phyloP scores from a whole-genome alignment of 2,329 filamentous ascomycete species.

The Seiridium unicorne region DNA sequence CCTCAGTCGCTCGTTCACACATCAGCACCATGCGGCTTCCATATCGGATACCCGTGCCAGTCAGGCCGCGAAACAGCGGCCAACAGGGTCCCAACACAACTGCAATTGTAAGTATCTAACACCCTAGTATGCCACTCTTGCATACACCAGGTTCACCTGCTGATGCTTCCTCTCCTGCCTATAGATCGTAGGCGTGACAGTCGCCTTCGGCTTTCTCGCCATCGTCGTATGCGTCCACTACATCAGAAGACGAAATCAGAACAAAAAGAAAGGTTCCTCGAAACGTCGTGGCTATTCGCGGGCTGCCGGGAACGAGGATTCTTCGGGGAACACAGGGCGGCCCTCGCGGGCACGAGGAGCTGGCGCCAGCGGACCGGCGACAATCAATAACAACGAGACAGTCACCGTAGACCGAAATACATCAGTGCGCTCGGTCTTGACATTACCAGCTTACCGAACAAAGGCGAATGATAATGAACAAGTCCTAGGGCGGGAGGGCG shows the following conservation, averaged over 20 bases:
- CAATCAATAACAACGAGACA: conserved; percentile 16
- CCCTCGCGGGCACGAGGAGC: background rate
- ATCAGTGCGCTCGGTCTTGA: conserved; percentile 91
- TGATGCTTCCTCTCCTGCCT: conserved; percentile 11
- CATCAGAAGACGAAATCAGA: background rate
- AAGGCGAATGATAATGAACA: conserved; percentile 74
- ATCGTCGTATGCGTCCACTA: background rate
- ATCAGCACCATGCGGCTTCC: conserved; percentile 2
- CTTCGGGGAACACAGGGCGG: background rate
- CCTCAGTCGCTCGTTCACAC: background rate
- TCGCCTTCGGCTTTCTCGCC: too few species aligned
- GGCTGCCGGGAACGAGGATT: conserved; percentile 14
- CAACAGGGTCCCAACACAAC: background rate
- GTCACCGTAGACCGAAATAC: conserved; percentile 72
- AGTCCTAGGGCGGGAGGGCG: conserved; percentile 84
- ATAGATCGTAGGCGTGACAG: background rate
- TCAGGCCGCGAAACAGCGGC: too few species aligned
- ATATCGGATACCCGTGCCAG: background rate
- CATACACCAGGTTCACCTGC: conserved; percentile 16
- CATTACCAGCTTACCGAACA: conserved; percentile 79
- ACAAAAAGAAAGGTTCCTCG: conserved; percentile 14
- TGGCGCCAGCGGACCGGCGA: conserved; percentile 21
- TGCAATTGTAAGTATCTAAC: background rate
- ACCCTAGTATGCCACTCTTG: background rate
- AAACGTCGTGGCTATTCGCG: conserved; percentile 30